phyloP scores from a whole-genome alignment of 1,284 basidiomycete species.

The Volvariella volvacea region DNA sequence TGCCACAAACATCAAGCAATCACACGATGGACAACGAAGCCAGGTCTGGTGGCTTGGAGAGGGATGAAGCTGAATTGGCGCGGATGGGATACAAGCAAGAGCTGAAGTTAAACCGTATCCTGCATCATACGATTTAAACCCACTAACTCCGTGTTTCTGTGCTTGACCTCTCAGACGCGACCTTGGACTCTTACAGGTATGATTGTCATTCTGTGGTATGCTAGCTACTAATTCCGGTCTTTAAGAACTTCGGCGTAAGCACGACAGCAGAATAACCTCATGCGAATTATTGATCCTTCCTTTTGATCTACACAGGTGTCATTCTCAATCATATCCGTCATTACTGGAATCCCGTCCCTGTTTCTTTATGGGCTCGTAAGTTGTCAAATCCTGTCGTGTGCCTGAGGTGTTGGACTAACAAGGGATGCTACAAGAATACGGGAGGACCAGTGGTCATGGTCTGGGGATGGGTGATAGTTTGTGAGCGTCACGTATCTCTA shows the following conservation, averaged over 20 bases:
- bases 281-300: slow-evolving; percentile 2
- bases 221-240: slow-evolving; percentile 7
- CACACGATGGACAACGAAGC: no score
- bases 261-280: background rate
- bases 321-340: slow-evolving; percentile 70
- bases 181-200: slow-evolving; percentile 51
- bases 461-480: slow-evolving; percentile 67
- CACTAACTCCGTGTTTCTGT: slow-evolving; percentile 3
- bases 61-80: slow-evolving; percentile 59
- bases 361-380: slow-evolving; percentile 62
- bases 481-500: slow-evolving; percentile 22
- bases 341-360: slow-evolving; percentile 61
- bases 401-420: background rate
- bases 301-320: slow-evolving; percentile 38
- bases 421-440: slow-evolving; percentile 41
- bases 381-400: background rate
- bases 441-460: slow-evolving; percentile 72
- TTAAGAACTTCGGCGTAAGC: slow-evolving; percentile 59
- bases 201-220: slow-evolving; percentile 10
- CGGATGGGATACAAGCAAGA: slow-evolving; percentile 75
- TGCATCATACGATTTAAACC: slow-evolving; percentile 4
- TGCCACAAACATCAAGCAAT: no score
- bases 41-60: slow-evolving; percentile 13
- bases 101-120: slow-evolving; percentile 45
- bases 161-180: slow-evolving; percentile 36